Percentiles rank a stretch among this genome's conserved stretches.
Conservation (phyloP, 208 protist genomes). For the Leishmania major region DNA sequence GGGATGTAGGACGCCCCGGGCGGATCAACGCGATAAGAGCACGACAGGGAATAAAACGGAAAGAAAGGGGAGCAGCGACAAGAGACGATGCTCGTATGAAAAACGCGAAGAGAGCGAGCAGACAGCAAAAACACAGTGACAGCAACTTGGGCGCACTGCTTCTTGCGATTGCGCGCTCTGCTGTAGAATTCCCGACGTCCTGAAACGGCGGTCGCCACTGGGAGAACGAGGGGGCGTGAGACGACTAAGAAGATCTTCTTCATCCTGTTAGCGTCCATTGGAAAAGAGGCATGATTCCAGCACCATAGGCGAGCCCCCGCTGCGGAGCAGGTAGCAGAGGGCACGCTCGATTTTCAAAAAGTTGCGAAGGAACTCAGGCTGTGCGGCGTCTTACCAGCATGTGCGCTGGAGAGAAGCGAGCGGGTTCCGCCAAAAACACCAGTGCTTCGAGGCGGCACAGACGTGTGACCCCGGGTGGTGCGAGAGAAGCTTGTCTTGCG, state of each 20-base stretch:
- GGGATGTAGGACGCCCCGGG: background rate
- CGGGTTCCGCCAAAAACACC: background rate
- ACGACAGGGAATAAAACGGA: background rate
- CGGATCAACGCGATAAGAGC: background rate
- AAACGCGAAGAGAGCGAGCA: background rate
- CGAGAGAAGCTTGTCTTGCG: constrained; percentile 5
- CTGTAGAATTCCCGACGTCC: background rate
- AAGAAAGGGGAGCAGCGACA: background rate
- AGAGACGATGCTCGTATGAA: background rate
- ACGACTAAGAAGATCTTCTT: constrained; percentile 13
- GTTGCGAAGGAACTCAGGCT: constrained; percentile 17
- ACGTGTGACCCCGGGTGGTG: constrained; percentile 9
- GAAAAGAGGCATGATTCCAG: background rate
- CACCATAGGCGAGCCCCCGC: background rate
- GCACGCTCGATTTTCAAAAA: constrained; percentile 12
- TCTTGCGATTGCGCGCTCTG: constrained; percentile 4
- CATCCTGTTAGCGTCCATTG: background rate
- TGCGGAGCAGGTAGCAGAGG: constrained; percentile 5
- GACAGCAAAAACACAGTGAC: background rate
- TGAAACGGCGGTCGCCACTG: background rate
- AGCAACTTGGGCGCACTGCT: background rate
- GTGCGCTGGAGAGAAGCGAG: constrained; percentile 9
- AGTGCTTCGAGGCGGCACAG: constrained; percentile 15
- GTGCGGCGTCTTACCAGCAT: constrained; percentile 4
- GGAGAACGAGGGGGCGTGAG: background rate